Conservation (phyloP, 225 moss, liverwort and hornwort species). For the Climacium dendroides region DNA sequence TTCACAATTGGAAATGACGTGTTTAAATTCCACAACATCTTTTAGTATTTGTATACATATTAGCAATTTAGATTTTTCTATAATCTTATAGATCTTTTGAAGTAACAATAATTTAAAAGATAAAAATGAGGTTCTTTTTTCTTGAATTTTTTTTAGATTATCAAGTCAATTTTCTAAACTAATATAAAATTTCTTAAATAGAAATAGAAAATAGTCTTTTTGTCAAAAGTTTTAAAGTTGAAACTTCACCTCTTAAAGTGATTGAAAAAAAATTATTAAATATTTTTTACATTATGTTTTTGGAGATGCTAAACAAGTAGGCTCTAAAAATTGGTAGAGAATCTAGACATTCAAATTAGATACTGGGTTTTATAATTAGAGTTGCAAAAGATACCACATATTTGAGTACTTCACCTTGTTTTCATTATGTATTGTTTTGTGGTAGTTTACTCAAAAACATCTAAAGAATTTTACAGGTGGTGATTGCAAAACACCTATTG, state of each 20-base stretch:
- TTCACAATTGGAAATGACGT: not conserved
- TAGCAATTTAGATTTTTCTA: not conserved
- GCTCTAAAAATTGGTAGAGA: not conserved
- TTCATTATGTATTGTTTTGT: not conserved
- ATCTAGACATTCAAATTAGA: too few species aligned
- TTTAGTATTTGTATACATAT: not conserved
- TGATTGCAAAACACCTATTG: too few species aligned
- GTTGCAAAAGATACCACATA: not conserved
- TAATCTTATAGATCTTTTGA: not conserved
- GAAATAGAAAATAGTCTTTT: not conserved
- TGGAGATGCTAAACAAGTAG: not conserved
- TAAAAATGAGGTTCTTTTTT: not conserved
- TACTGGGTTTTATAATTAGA: not conserved
- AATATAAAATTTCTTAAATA: too few species aligned
- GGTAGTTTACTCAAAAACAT: accelerated
- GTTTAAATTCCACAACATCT: not conserved
- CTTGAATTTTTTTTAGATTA: too few species aligned
- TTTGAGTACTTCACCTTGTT: not conserved
- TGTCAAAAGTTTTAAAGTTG: not conserved
- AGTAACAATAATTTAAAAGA: not conserved
- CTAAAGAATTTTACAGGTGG: not conserved
- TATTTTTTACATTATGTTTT: not conserved
- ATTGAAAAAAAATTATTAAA: not conserved
- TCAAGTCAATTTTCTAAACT: too few species aligned
- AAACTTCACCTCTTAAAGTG: not conserved